phyloP scores from a whole-genome alignment of 495 filamentous ascomycete species.

The Penicillium subrubescens region DNA sequence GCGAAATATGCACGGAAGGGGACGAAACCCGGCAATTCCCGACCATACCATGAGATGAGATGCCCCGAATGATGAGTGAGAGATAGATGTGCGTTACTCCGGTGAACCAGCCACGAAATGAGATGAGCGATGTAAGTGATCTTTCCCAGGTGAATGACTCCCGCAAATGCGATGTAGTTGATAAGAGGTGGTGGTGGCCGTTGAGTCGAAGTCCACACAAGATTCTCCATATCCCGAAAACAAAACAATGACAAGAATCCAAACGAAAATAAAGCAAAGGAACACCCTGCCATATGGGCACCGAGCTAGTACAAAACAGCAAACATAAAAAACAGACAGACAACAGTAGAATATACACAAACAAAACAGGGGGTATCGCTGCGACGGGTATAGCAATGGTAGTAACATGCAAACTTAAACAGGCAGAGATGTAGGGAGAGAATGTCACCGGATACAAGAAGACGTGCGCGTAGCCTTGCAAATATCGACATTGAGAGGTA shows the following conservation, averaged over 20 bases:
- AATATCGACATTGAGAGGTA: neutral
- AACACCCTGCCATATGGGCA: slow-evolving; percentile 14
- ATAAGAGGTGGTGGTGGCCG: slow-evolving; percentile 8
- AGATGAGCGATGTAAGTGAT: slow-evolving; percentile 9
- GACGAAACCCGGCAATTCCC: slow-evolving; percentile 12
- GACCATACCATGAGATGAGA: slow-evolving; percentile 17
- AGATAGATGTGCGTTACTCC: slow-evolving; percentile 11
- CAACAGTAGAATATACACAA: slow-evolving; percentile 14
- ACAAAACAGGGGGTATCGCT: slow-evolving; percentile 33
- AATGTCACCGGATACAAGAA: slow-evolving; percentile 29
- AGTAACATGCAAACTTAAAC: slow-evolving; percentile 18
- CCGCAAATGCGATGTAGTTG: slow-evolving; percentile 29
- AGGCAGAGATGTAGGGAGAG: slow-evolving; percentile 21
- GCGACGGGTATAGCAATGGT: slow-evolving; percentile 26
- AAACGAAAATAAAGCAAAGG: slow-evolving; percentile 6
- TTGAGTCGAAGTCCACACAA: slow-evolving; percentile 15
- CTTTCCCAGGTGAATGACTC: slow-evolving; percentile 28
- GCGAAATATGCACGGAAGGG: slow-evolving; percentile 8
- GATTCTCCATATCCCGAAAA: slow-evolving; percentile 13
- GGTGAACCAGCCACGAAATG: slow-evolving; percentile 31
- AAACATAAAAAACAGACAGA: slow-evolving; percentile 2
- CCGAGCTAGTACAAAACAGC: slow-evolving; percentile 12
- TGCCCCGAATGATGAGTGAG: slow-evolving; percentile 20
- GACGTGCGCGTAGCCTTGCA: slow-evolving; percentile 7
- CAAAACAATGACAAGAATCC: neutral